These are phyloP conservation scores for Sporothrix brasiliensis DNA, from an alignment of 2,329 filamentous ascomycete species.

Conservation along the genomic window DNA sequence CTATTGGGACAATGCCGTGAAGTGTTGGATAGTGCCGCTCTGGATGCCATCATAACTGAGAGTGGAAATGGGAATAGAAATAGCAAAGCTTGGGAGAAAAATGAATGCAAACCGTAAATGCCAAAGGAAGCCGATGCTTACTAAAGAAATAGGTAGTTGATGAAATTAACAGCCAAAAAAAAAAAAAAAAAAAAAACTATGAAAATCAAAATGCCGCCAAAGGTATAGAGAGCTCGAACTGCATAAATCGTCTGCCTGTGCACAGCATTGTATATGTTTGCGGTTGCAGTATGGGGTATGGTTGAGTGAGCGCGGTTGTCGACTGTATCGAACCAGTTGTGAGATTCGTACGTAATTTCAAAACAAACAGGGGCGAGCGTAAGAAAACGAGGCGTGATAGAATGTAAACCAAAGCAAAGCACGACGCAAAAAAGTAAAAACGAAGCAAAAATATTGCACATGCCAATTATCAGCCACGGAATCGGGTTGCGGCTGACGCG, in stretches of 20 bases:
- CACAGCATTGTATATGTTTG: neutral
- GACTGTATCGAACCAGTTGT: neutral
- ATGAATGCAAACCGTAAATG: slow-evolving; percentile 11
- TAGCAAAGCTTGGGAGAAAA: neutral
- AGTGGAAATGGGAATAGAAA: neutral
- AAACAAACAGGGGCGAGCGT: neutral
- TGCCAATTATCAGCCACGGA: slow-evolving; percentile 39
- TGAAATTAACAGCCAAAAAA: neutral
- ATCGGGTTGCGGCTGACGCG: slow-evolving; percentile 48
- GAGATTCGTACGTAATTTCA: too few relatives aligned
- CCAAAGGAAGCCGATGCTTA: neutral
- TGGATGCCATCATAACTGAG: neutral
- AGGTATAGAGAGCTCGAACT: slow-evolving; percentile 14
- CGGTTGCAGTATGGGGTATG: neutral
- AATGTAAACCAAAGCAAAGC: neutral
- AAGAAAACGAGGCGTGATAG: neutral
- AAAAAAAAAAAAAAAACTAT: neutral
- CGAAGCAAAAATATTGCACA: neutral
- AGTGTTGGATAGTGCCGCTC: neutral
- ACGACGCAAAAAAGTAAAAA: neutral
- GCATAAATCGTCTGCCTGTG: slow-evolving; percentile 10
- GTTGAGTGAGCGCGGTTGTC: neutral
- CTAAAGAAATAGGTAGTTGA: neutral
- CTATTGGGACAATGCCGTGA: neutral
- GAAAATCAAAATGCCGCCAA: neutral